These are phyloP conservation scores for Leucaena leucocephala DNA, from an alignment of 306 rosid genomes.

Conservation along the genomic window DNA sequence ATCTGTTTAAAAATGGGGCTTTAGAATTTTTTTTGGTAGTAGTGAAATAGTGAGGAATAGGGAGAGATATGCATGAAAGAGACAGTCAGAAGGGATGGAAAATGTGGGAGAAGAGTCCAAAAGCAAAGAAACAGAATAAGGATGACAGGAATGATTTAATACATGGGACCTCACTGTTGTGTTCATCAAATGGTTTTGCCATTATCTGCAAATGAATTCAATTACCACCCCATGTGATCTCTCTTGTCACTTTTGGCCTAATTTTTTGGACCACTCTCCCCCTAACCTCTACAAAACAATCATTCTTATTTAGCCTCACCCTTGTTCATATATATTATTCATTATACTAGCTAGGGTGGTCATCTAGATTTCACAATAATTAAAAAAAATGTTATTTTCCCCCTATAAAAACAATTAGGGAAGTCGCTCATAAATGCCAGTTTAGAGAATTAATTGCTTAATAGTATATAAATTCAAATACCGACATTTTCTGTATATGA, in stretches of 20 bases:
- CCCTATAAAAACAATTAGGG: too few species aligned
- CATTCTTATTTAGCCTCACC: neutral
- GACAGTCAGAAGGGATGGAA: neutral
- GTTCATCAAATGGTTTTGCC: neutral
- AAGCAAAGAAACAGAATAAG: neutral
- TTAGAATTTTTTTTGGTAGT: too few species aligned
- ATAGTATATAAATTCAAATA: too few species aligned
- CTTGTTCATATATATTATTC: neutral
- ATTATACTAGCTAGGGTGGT: neutral
- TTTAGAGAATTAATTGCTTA: too few species aligned
- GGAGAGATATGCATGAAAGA: neutral
- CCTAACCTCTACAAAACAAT: neutral
- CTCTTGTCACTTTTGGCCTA: neutral
- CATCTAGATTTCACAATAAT: neutral
- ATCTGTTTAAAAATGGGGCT: too few species aligned
- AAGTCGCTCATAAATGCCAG: too few species aligned
- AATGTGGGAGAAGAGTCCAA: constrained; percentile 6
- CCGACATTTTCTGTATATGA: too few species aligned
- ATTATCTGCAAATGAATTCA: neutral
- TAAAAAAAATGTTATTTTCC: neutral
- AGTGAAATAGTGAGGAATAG: neutral
- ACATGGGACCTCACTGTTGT: constrained; percentile 15
- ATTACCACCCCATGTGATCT: constrained; percentile 11
- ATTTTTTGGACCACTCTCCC: constrained; percentile 5
- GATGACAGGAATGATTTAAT: neutral